These are phyloP conservation scores for Golovinomyces cichoracearum DNA, from an alignment of 2,329 filamentous ascomycete species.

Conservation along the genomic window DNA sequence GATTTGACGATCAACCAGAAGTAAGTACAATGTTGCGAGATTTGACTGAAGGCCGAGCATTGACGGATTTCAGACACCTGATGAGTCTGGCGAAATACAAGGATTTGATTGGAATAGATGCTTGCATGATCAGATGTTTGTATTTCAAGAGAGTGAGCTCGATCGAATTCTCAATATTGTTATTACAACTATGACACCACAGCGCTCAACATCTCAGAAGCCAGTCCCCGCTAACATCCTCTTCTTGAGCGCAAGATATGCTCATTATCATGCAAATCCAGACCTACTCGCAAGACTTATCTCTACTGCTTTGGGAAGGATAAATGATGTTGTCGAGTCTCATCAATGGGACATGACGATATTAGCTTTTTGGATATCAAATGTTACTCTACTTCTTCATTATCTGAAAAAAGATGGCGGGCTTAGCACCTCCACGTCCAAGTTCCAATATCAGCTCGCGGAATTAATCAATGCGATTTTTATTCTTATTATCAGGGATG, in stretches of 20 bases:
- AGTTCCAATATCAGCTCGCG: slow-evolving; percentile 78
- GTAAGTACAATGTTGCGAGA: slow-evolving; percentile 21
- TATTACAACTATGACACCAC: slow-evolving; percentile 94
- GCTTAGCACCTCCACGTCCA: slow-evolving; percentile 50
- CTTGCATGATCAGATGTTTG: slow-evolving; percentile 96
- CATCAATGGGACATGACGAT: slow-evolving; percentile 99
- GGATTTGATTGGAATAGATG: slow-evolving; percentile 93
- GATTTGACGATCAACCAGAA: slow-evolving; percentile 86
- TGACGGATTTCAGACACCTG: slow-evolving; percentile 27
- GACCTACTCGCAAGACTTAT: slow-evolving; percentile 64
- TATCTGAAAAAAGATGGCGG: slow-evolving; percentile 88
- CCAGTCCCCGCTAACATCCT: slow-evolving; percentile 93
- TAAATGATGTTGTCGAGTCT: slow-evolving; percentile 85
- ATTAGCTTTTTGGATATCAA: slow-evolving; percentile 94
- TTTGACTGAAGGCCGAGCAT: slow-evolving; percentile 3
- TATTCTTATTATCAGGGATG: slow-evolving; percentile 86
- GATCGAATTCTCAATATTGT: slow-evolving; percentile 81
- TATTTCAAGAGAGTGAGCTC: slow-evolving; percentile 86
- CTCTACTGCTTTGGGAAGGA: slow-evolving; percentile 73
- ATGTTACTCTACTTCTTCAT: slow-evolving; percentile 79
- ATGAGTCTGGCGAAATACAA: slow-evolving; percentile 64
- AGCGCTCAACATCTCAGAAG: slow-evolving; percentile 87
- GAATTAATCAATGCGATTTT: slow-evolving; percentile 97
- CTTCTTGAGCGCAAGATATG: slow-evolving; percentile 83
- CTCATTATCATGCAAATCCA: slow-evolving; percentile 77